These are phyloP conservation scores for Vitis labrusca DNA, from an alignment of 164 flowering plant genomes.

Conservation along the genomic window DNA sequence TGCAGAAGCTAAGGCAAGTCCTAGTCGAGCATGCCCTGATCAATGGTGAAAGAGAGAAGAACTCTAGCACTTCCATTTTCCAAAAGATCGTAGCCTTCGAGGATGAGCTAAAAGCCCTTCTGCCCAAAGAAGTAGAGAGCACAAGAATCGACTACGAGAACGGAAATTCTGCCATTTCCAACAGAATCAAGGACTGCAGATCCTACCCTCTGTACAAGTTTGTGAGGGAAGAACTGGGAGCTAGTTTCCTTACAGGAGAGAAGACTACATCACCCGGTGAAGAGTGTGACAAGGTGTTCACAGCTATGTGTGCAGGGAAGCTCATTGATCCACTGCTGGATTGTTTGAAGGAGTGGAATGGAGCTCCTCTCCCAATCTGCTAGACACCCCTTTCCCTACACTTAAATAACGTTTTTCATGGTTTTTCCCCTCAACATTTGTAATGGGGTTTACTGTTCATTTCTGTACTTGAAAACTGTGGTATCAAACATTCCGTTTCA, in stretches of 20 bases:
- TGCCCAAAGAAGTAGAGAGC: slow-evolving; percentile 42
- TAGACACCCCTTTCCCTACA: not conserved
- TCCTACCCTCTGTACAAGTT: slow-evolving; percentile 42
- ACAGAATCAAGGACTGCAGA: slow-evolving; percentile 39
- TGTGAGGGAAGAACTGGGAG: slow-evolving; percentile 33
- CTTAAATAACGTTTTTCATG: too few relatives aligned
- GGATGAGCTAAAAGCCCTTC: slow-evolving; percentile 26
- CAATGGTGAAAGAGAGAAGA: slow-evolving; percentile 24
- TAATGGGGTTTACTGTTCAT: too few relatives aligned
- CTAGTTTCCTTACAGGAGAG: slow-evolving; percentile 37
- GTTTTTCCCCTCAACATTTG: too few relatives aligned
- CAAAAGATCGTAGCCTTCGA: slow-evolving; percentile 38
- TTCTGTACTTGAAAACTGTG: too few relatives aligned
- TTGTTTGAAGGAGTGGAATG: slow-evolving; percentile 42
- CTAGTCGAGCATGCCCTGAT: slow-evolving; percentile 36
- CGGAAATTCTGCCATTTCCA: slow-evolving; percentile 22
- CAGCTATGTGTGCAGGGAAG: slow-evolving; percentile 37
- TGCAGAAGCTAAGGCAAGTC: slow-evolving; percentile 43
- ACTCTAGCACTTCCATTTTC: slow-evolving; percentile 30
- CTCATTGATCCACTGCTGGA: slow-evolving; percentile 44
- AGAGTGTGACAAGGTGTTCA: slow-evolving; percentile 43
- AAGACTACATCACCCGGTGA: slow-evolving; percentile 41
- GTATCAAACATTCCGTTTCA: too few relatives aligned
- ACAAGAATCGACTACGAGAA: slow-evolving; percentile 23
- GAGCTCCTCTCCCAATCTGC: slow-evolving; percentile 39